These are phyloP conservation scores for Cyclostephanos invisitatus DNA, from an alignment of 108 stramenopile species.

Conservation along the genomic window DNA sequence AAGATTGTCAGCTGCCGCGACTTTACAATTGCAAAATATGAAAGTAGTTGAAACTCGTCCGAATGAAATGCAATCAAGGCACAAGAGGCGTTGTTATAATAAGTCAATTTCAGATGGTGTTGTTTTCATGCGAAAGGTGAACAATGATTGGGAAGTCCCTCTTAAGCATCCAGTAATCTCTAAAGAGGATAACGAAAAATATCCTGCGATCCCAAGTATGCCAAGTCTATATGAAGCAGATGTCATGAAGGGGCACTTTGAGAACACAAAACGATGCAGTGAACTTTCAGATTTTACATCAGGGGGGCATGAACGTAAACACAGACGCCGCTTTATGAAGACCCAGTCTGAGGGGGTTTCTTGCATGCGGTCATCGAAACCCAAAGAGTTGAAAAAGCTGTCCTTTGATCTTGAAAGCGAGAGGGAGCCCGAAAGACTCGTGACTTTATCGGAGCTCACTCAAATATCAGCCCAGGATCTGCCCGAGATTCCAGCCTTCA, in stretches of 20 bases:
- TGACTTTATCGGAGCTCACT: conserved; percentile 27
- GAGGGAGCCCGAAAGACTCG: conserved; percentile 24
- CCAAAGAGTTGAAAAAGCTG: neutral
- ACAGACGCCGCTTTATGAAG: conserved; percentile 25
- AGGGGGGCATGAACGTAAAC: conserved; percentile 7
- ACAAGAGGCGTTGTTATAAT: neutral
- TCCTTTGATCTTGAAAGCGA: neutral
- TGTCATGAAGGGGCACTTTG: neutral
- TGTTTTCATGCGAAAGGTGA: conserved; percentile 9
- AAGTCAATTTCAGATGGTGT: conserved; percentile 31
- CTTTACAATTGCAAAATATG: conserved; percentile 14
- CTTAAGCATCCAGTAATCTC: neutral
- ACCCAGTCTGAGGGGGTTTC: conserved; percentile 29
- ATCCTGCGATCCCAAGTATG: neutral
- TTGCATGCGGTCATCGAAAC: conserved; percentile 22
- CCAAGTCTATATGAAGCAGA: neutral
- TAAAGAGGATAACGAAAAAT: neutral
- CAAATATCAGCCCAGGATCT: conserved; percentile 15
- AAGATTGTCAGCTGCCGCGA: conserved; percentile 28
- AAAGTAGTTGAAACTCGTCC: conserved; percentile 7
- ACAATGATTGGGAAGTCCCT: neutral
- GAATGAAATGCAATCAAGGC: neutral
- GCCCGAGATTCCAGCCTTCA: conserved; percentile 3
- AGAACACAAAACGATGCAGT: neutral
- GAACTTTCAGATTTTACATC: neutral